These are phyloP conservation scores for Ustilago sp. DNA, from an alignment of 1,284 basidiomycete species.

Conservation along the genomic window DNA sequence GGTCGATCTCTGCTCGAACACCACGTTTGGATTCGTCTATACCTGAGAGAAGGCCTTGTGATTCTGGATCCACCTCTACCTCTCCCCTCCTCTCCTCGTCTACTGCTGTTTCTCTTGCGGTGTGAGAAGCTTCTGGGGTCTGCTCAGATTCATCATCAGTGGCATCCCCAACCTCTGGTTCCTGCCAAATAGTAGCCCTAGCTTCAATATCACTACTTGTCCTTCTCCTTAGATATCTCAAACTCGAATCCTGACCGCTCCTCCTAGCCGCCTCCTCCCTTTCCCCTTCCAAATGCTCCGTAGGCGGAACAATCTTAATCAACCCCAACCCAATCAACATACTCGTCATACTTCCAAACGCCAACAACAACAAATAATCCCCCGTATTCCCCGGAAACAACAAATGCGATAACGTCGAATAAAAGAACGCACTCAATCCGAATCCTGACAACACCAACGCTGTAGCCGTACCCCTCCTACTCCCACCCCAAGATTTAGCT, in stretches of 20 bases:
- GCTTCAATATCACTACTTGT: constrained; percentile 59
- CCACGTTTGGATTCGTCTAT: constrained; percentile 31
- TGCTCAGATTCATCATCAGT: constrained; percentile 31
- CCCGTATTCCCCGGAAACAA: constrained; percentile 80
- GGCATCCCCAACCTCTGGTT: constrained; percentile 28
- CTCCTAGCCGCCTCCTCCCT: background rate
- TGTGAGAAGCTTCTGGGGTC: background rate
- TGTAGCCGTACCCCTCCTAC: constrained; percentile 76
- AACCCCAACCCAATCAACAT: constrained; percentile 78
- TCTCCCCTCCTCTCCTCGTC: background rate
- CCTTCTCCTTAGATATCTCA: constrained; percentile 28
- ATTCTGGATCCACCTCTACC: constrained; percentile 22
- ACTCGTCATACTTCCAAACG: constrained; percentile 78
- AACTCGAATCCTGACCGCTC: background rate
- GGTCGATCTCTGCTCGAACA: constrained; percentile 2
- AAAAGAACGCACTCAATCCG: constrained; percentile 83
- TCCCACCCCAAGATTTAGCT: constrained; percentile 62
- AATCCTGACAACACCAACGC: constrained; percentile 84
- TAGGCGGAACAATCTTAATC: constrained; percentile 75
- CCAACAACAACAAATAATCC: constrained; percentile 78
- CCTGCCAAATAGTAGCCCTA: constrained; percentile 48
- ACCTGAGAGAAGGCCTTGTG: constrained; percentile 31
- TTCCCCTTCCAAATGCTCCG: constrained; percentile 5
- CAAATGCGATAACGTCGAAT: constrained; percentile 77
- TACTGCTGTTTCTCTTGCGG: background rate